A percentile compares a stretch with the other conserved stretches of the same genome.
These are phyloP conservation scores for Pseudotsuga menziesii DNA, from an alignment of 75 land plant genomes.

Conservation along the genomic window DNA sequence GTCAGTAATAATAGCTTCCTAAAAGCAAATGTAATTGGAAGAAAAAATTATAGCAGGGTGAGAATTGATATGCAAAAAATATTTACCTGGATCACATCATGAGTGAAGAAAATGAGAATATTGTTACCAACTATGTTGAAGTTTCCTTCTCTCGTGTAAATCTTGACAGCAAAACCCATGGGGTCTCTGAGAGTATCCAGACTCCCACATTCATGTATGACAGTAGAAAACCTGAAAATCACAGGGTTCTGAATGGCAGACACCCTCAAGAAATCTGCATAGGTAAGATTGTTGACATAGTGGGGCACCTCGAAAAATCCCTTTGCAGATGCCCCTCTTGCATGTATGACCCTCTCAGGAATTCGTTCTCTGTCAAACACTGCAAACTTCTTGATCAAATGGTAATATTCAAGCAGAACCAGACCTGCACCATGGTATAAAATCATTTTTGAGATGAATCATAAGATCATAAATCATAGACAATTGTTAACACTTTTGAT, in stretches of 20 bases:
- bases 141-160: too few relatives aligned
- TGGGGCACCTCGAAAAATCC: slow-evolving; percentile 51
- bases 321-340: slow-evolving; percentile 43
- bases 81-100: too few relatives aligned
- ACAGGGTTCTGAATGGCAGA: slow-evolving; percentile 44
- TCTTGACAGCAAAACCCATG: slow-evolving; percentile 38
- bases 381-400: slow-evolving; percentile 42
- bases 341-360: slow-evolving; percentile 49
- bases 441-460: too few relatives aligned
- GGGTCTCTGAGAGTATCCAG: slow-evolving; percentile 44
- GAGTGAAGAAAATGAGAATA: too few relatives aligned
- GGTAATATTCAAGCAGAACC: slow-evolving; percentile 41
- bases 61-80: too few relatives aligned
- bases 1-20: too few relatives aligned
- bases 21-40: too few relatives aligned
- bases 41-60: too few relatives aligned
- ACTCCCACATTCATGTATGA: slow-evolving; percentile 45
- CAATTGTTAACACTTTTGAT: too few relatives aligned
- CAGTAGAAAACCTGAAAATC: slow-evolving; percentile 39
- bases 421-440: too few relatives aligned
- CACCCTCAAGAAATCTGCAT: slow-evolving; percentile 39
- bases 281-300: slow-evolving; percentile 36
- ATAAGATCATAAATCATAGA: too few relatives aligned
- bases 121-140: too few relatives aligned
- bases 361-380: slow-evolving; percentile 40